Evolutionary conservation across 805 yeast genomes (phyloP).

Genomic region (Teunomyces lycoperdinae): DNA sequence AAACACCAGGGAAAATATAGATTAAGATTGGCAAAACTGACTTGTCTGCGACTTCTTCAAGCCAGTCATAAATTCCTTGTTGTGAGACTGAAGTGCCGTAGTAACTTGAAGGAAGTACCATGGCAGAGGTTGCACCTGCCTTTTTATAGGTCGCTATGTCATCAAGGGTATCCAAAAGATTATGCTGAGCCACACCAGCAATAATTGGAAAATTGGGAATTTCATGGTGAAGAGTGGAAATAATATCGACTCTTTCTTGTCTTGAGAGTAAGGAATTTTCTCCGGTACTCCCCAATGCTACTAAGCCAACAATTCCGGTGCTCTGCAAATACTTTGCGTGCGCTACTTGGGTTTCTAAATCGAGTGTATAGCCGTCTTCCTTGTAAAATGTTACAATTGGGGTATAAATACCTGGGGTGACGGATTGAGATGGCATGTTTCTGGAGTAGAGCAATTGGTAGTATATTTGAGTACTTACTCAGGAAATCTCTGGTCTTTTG

Average conservation of each 20-base stretch:
- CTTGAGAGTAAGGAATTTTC: slow-evolving; percentile 51
- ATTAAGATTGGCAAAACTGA: slow-evolving; percentile 43
- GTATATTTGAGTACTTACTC: neutral
- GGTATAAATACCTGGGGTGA: slow-evolving; percentile 45
- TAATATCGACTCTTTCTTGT: slow-evolving; percentile 39
- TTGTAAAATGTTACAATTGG: slow-evolving; percentile 57
- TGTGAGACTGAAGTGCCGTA: slow-evolving; percentile 47
- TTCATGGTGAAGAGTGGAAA: slow-evolving; percentile 30
- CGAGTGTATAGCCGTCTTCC: slow-evolving; percentile 37
- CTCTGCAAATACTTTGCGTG: slow-evolving; percentile 43
- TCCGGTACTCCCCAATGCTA: slow-evolving; percentile 54
- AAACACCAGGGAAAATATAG: slow-evolving; percentile 51
- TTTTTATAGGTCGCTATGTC: slow-evolving; percentile 33
- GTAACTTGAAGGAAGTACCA: slow-evolving; percentile 47
- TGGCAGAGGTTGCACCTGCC: slow-evolving; percentile 39
- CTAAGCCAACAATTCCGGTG: slow-evolving; percentile 48
- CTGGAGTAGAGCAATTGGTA: neutral
- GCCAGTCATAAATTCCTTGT: slow-evolving; percentile 47
- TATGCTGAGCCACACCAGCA: slow-evolving; percentile 50
- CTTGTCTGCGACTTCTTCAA: slow-evolving; percentile 41
- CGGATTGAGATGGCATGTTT: slow-evolving; percentile 3
- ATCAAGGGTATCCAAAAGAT: slow-evolving; percentile 42
- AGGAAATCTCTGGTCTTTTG: neutral
- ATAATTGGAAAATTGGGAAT: slow-evolving; percentile 42
- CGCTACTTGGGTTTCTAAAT: slow-evolving; percentile 42